Base-by-base conservation (phyloP, 78 protist species). In the Capsaspora owczarzaki region DNA sequence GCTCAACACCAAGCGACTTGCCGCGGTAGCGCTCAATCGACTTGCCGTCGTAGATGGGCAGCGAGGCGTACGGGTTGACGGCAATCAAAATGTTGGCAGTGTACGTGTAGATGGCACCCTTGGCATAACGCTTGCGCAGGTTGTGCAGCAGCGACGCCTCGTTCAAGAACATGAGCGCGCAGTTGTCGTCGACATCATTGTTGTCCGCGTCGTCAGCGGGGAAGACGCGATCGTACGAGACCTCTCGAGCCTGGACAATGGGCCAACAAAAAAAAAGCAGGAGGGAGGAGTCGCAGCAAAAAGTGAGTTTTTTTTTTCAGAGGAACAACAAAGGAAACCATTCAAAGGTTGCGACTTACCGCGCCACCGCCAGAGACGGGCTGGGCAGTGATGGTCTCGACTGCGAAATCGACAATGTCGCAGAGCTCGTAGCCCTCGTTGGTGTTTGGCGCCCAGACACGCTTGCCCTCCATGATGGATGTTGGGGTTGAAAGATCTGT, bases 1-100 rank as follows among this genome's bases (percentile, higher is more conserved):
- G 91, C 19, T 82, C 88, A 74, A 82, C 92, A 43, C 90, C 92
- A 47, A 87, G 71, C 74, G 75, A 74, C 53, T 68, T 74, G 56
- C 95, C 93, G 46, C 81, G 56, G 70, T 92, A 83, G 23, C 5
- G 3, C 23, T 19, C 27, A 1, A 42, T 38, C 25, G 27, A 35
- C n/a, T 46, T 68, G 37, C 10, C n/a, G 79, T 10, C 31, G 76
- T 82, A 82, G 33, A 82, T 49, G 42, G 8, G 31, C 35, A 82
- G 51, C 38, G 49, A 0, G 31, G n/a, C 37, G 66, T 74, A 82
- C 0, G 86, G 86, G 44, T 82, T 82, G 44, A 82, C 23, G 56
- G 81, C 86, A 27, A 82, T n/a, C 35, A 82, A 69, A n/a, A 82
- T 80, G 63, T 74, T 40, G 41, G 72, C 81, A 4, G 80, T 44